A percentile compares a stretch with the other conserved stretches of the same genome.
Evolutionary conservation across 306 rosid genomes (phyloP).

Genomic region (Trifolium pratense): DNA sequence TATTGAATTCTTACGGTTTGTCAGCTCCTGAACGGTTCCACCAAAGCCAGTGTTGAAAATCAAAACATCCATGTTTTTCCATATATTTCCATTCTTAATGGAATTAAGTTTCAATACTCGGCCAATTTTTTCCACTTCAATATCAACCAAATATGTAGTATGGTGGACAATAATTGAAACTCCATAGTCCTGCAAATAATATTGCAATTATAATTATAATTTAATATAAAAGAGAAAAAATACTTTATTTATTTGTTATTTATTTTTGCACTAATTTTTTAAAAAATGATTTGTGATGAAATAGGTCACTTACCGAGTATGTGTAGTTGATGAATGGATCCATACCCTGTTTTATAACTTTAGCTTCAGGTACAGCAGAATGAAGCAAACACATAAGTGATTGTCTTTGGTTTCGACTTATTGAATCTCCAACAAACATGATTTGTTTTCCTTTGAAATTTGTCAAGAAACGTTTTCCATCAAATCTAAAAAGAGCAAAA

Average conservation of each 20-base stretch:
- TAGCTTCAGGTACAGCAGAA: slow-evolving; percentile 47
- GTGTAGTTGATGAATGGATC: slow-evolving; percentile 18
- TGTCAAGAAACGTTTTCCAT: slow-evolving; percentile 51
- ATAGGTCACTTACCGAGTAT: slow-evolving; percentile 44
- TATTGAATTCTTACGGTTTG: slow-evolving; percentile 55
- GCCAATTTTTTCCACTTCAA: slow-evolving; percentile 59
- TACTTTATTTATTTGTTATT: too few relatives aligned
- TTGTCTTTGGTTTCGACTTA: slow-evolving; percentile 63
- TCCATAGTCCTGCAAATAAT: slow-evolving; percentile 55
- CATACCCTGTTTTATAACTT: not conserved
- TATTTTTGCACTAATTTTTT: not conserved
- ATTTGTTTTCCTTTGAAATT: slow-evolving; percentile 56
- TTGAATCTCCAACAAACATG: slow-evolving; percentile 75
- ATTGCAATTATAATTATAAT: not conserved
- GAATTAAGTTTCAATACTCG: slow-evolving; percentile 70
- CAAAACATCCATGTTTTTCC: slow-evolving; percentile 70
- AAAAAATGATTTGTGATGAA: not conserved
- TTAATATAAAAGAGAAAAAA: not conserved
- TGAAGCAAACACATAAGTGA: slow-evolving; percentile 67
- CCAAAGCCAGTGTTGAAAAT: slow-evolving; percentile 88
- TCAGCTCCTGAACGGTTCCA: slow-evolving; percentile 61
- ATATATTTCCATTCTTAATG: slow-evolving; percentile 53
- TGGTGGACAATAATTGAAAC: slow-evolving; percentile 52
- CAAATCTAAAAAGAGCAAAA: slow-evolving; percentile 50
- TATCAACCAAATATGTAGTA: slow-evolving; percentile 60